These are phyloP conservation scores for Flaveria sonorensis DNA, from an alignment of 129 eudicot genomes.

Conservation along the genomic window DNA sequence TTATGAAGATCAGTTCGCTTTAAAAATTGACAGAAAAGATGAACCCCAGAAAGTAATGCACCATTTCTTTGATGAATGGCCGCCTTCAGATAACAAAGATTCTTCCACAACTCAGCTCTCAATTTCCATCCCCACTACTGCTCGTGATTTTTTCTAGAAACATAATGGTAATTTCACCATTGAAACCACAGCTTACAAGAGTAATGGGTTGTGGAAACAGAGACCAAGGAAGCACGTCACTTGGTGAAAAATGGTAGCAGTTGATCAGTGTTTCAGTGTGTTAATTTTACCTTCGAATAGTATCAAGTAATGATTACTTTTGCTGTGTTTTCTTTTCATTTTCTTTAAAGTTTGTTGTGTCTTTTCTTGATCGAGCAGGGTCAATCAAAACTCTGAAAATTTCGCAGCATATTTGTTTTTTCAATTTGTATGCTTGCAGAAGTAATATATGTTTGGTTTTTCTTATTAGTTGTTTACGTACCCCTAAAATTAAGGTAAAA, in stretches of 20 bases:
- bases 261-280: constrained; percentile 10
- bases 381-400: constrained; percentile 36
- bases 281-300: constrained; percentile 25
- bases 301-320: constrained; percentile 29
- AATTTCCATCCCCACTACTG: constrained; percentile 66
- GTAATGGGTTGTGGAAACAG: constrained; percentile 18
- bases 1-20: constrained; percentile 15
- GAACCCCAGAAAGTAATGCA: constrained; percentile 85
- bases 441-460: constrained; percentile 34
- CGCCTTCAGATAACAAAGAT: constrained; percentile 47
- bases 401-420: constrained; percentile 24
- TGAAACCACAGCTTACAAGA: neutral
- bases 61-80: constrained; percentile 92
- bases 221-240: constrained; percentile 23
- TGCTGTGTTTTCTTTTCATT: neutral
- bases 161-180: constrained; percentile 45
- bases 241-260: constrained; percentile 18
- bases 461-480: no score
- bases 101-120: constrained; percentile 76
- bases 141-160: constrained; percentile 72
- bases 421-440: constrained; percentile 40
- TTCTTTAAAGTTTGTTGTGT: constrained; percentile 18
- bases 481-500: no score
- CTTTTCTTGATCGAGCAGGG: constrained; percentile 30
- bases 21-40: constrained; percentile 43